Evolutionary conservation across 768 basidiomycete species (phyloP).

Genomic region (Xanthoconium stramineum): DNA sequence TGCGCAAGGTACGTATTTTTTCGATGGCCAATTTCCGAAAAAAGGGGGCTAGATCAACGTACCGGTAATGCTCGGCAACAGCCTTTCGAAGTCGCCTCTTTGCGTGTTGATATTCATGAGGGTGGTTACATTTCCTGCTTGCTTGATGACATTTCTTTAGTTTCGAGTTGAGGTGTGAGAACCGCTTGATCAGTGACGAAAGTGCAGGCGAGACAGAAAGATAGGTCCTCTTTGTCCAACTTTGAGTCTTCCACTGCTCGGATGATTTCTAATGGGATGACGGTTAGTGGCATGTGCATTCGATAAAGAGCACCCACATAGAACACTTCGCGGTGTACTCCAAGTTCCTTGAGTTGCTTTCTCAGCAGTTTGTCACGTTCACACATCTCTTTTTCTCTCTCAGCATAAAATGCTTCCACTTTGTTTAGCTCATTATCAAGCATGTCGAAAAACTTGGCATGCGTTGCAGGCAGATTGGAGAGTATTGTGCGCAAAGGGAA

Average conservation of each 20-base stretch:
- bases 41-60: conserved; percentile 4
- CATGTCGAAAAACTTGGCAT: conserved; percentile 69
- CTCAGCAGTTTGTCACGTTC: conserved; percentile 46
- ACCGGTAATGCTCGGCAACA: conserved; percentile 80
- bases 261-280: conserved; percentile 10
- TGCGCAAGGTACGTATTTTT: not conserved
- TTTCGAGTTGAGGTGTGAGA: not conserved
- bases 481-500: conserved; percentile 48
- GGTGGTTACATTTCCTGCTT: conserved; percentile 36
- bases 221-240: conserved; percentile 11
- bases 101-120: conserved; percentile 77
- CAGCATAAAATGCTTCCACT: conserved; percentile 78
- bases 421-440: conserved; percentile 81
- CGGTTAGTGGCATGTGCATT: not conserved
- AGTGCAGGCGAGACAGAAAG: not conserved
- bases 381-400: conserved; percentile 62
- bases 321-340: conserved; percentile 59
- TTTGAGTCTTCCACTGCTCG: conserved; percentile 1
- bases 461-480: conserved; percentile 53
- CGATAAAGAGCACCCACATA: conserved; percentile 39
- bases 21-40: not conserved
- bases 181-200: not conserved
- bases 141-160: not conserved
- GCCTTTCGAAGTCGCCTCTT: conserved; percentile 84
- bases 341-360: conserved; percentile 71